Conservation (phyloP, 441 rosid genomes). For the Gossypium davidsonii region DNA sequence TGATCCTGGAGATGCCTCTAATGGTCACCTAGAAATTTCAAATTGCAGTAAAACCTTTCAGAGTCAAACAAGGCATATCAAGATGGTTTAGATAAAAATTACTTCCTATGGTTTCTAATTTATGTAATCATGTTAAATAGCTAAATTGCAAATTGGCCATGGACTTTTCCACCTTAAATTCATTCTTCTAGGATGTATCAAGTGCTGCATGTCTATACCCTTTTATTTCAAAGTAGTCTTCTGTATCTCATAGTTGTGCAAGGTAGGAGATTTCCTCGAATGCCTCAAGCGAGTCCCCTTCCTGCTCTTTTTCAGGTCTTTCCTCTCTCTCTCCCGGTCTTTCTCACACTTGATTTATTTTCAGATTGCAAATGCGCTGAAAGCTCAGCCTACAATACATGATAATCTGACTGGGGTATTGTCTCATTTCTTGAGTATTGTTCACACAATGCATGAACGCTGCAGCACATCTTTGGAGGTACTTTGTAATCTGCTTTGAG, state of each 20-base stretch:
- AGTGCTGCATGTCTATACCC: neutral
- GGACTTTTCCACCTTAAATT: neutral
- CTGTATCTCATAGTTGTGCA: neutral
- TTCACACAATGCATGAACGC: constrained; percentile 85
- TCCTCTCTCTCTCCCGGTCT: neutral
- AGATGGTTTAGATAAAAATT: neutral
- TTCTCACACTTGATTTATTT: constrained; percentile 20
- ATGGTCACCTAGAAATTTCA: neutral
- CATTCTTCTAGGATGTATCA: neutral
- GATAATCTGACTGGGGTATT: constrained; percentile 44
- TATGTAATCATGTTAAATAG: neutral
- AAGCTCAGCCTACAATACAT: constrained; percentile 52
- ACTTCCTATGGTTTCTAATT: neutral
- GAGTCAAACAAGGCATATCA: neutral
- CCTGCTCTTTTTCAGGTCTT: neutral
- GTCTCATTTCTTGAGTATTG: constrained; percentile 65
- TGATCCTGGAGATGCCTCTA: neutral
- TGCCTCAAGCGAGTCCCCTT: neutral
- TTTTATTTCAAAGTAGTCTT: neutral
- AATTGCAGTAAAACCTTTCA: neutral
- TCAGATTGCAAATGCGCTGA: constrained; percentile 79
- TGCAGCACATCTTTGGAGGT: constrained; percentile 86
- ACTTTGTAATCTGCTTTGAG: constrained; percentile 8
- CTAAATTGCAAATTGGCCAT: neutral
- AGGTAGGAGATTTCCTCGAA: neutral